Evolutionary conservation across 768 basidiomycete genomes (phyloP), one percentile per base, ranked within the genome.

Genomic region (Tulasnella sp.): DNA sequence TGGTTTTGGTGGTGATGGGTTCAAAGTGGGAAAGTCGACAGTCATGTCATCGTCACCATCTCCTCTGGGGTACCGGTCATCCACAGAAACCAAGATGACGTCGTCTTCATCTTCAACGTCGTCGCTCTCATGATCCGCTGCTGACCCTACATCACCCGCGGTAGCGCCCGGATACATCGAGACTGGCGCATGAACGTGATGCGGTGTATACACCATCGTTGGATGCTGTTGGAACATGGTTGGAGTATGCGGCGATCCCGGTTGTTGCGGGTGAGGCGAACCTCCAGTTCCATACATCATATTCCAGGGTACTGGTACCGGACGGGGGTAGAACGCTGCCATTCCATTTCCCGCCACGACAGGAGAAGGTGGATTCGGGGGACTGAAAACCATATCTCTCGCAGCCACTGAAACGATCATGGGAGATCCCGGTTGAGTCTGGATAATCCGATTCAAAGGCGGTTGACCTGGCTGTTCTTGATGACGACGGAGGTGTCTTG

Each of bases 1-100:
- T 1, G 53, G 41, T 41, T 42, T 55, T 9, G 25, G 25, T 2
- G 53, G 53, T 2, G 38, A 42, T 4, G 53, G 53, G 12, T 55
- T 55, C 21, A 55, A 25, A 21, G 53, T 55, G 22, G 53, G 53
- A 42, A 55, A 55, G 21, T 55, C 53, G 19, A 43, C 41, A 19
- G 43, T 22, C 25, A 45, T 42, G 43, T 55, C 53, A 15, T 55
- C 52, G 1, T 53, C 53, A 15, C 27, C 43, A 11, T 55, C 25
- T 2, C 34, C 15, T n/a, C n/a, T n/a, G n/a, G n/a, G n/a, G n/a
- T n/a, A n/a, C 34, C 34, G 34, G 34, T 38, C 34, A 38, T 38
- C 34, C 7, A 38, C 15, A 38, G 34, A 38, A 5, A 38, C 34
- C 15, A 38, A 15, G 15, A 38, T 38, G 7, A 38, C 34, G 15